Conservation (phyloP, 1,284 basidiomycete species). For the Ustilago vetiveriae region DNA sequence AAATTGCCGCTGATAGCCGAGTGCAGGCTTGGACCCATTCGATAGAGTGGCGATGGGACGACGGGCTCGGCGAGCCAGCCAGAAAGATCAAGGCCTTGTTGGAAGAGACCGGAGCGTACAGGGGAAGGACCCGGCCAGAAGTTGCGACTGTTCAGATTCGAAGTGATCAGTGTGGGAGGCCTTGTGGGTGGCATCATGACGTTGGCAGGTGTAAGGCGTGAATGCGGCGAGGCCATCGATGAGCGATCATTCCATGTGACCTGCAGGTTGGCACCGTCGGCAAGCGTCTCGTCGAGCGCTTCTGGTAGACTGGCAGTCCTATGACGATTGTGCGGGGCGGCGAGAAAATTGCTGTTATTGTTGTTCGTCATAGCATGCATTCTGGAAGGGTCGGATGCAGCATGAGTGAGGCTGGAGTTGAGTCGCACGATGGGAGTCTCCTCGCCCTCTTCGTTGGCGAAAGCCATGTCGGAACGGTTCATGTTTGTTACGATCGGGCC, state of each 20-base stretch:
- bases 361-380: constrained; percentile 24
- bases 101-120: constrained; percentile 25
- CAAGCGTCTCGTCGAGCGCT: constrained; percentile 9
- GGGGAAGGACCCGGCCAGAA: constrained; percentile 41
- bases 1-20: constrained; percentile 42
- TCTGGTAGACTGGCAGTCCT: constrained; percentile 40
- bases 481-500: constrained; percentile 53
- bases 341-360: constrained; percentile 15
- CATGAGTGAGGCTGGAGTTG: constrained; percentile 15
- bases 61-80: constrained; percentile 65
- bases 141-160: constrained; percentile 34
- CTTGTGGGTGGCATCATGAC: constrained; percentile 39
- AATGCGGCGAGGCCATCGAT: constrained; percentile 5
- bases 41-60: constrained; percentile 63
- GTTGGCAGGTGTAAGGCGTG: constrained; percentile 6
- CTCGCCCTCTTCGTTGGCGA: constrained; percentile 52
- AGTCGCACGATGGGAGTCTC: constrained; percentile 53
- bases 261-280: constrained; percentile 10
- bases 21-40: constrained; percentile 56
- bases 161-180: constrained; percentile 41
- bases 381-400: constrained; percentile 18
- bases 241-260: constrained; percentile 20
- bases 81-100: constrained; percentile 52
- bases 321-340: constrained; percentile 24
- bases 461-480: constrained; percentile 23